These are phyloP conservation scores for Amphirosellinia nigrospora DNA, from an alignment of 495 filamentous ascomycete species.

Conservation along the genomic window DNA sequence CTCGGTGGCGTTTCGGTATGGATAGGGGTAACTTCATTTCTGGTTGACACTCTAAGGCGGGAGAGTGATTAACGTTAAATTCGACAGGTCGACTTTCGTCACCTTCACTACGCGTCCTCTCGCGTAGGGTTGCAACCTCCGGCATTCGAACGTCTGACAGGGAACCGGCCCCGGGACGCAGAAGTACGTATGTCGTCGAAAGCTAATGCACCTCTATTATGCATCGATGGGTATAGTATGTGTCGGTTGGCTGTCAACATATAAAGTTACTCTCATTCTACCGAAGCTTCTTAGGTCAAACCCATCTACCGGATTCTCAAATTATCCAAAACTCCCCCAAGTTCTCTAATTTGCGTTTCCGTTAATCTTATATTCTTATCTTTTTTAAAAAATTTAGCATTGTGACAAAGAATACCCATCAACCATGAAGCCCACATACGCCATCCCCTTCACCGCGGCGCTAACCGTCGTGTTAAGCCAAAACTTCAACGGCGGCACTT, in stretches of 20 bases:
- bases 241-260: not conserved
- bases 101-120: conserved; percentile 17
- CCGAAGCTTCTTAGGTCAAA: not conserved
- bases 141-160: not conserved
- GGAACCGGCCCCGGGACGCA: conserved; percentile 19
- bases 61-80: conserved; percentile 1
- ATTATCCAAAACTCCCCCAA: too few species aligned
- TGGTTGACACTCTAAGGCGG: not conserved
- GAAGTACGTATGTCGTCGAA: conserved; percentile 33
- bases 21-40: not conserved
- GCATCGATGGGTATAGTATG: not conserved
- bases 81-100: conserved; percentile 12
- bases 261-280: not conserved
- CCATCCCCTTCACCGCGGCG: not conserved
- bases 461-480: not conserved
- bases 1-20: not conserved
- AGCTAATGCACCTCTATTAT: conserved; percentile 25
- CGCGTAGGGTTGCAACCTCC: not conserved
- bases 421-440: conserved; percentile 3
- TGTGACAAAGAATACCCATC: not conserved
- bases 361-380: not conserved
- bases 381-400: not conserved
- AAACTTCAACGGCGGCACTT: conserved; percentile 18
- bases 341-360: not conserved
- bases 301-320: not conserved